Base-by-base conservation (phyloP, 2,329 filamentous ascomycete genomes). In the Diaporthe ampelina region DNA sequence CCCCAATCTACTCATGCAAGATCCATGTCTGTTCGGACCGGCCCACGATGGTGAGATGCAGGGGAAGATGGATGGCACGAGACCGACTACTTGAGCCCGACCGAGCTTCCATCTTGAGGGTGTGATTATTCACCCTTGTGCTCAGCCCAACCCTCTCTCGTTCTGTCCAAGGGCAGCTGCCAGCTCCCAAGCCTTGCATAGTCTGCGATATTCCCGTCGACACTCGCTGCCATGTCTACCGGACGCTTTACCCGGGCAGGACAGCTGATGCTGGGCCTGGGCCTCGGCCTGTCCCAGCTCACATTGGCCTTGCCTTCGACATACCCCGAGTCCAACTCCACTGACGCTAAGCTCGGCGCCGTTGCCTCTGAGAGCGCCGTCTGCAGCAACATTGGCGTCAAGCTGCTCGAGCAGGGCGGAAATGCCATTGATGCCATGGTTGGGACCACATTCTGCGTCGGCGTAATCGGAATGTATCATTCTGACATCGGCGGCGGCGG, bases 401-500 rank as follows among this genome's bases (percentile, higher is more conserved):
- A 88, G 13, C 85, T 92, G 37, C 79, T 93, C 71, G 83, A 88
- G 70, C 79, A 85, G 57, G 91, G 91, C 19, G 91, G 92, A 19
- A 94, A 92, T 82, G 91, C 92, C 10, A 91, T 90, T 10, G 92
- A 94, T 83, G 90, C 91, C 7, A 82, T 92, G 74, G 89, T 93
- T 35, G 91, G 88, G 15, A 92, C 91, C 0, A 87, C 89, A 29
- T 86, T 93, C 69, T 94, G 92, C 73, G 86, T 93, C 9, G 92
- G 92, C 4, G 88, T 89, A 2, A 84, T 91, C 50, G 90, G 85
- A 59, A 92, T 92, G 90, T 92, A 93, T 76, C 91, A 93, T 79
- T 86, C 84, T 77, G 94, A 94, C 6, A 90, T 96, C 73, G 93
- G 93, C 8, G 94, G 94, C 4, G 94, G 94, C 19, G 94, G 94